A percentile compares a stretch with the other conserved stretches of the same genome.
Conservation (phyloP, 2,329 filamentous ascomycete genomes). For the Xylariaceae sp. region DNA sequence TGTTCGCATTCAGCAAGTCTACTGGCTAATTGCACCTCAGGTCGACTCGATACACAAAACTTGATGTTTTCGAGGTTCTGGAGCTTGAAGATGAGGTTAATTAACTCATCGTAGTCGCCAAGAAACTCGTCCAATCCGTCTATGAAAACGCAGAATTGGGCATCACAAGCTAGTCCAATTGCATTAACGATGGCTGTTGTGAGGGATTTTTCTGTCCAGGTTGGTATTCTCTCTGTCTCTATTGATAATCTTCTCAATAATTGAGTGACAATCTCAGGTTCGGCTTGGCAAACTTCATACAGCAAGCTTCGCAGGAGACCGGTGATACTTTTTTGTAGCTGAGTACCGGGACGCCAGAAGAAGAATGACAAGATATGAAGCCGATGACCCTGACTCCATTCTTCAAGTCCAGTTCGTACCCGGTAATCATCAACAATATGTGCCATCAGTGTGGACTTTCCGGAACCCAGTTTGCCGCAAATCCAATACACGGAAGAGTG, state of each 20-base stretch:
- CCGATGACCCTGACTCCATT: slow-evolving; percentile 2
- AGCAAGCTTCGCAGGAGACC: slow-evolving; percentile 24
- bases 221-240: too few relatives aligned
- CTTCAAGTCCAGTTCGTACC: not conserved
- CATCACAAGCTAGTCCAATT: not conserved
- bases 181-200: not conserved
- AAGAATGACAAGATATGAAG: slow-evolving; percentile 26
- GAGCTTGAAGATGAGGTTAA: not conserved
- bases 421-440: slow-evolving; percentile 14
- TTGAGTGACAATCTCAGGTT: too few relatives aligned
- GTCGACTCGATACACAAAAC: not conserved
- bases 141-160: not conserved
- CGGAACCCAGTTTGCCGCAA: slow-evolving; percentile 26
- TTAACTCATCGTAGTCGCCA: not conserved
- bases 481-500: slow-evolving; percentile 24
- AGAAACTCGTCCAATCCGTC: not conserved
- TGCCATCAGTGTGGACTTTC: slow-evolving; percentile 27
- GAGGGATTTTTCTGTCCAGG: not conserved
- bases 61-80: not conserved
- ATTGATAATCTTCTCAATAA: too few relatives aligned
- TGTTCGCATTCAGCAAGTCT: not conserved
- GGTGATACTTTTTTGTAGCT: slow-evolving; percentile 17
- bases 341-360: slow-evolving; percentile 26
- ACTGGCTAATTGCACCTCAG: not conserved
- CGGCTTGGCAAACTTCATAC: slow-evolving; percentile 11